A percentile compares a stretch with the other conserved stretches of the same genome.
These are phyloP conservation scores for Linum tenue DNA, from an alignment of 345 rosid species.

Conservation along the genomic window DNA sequence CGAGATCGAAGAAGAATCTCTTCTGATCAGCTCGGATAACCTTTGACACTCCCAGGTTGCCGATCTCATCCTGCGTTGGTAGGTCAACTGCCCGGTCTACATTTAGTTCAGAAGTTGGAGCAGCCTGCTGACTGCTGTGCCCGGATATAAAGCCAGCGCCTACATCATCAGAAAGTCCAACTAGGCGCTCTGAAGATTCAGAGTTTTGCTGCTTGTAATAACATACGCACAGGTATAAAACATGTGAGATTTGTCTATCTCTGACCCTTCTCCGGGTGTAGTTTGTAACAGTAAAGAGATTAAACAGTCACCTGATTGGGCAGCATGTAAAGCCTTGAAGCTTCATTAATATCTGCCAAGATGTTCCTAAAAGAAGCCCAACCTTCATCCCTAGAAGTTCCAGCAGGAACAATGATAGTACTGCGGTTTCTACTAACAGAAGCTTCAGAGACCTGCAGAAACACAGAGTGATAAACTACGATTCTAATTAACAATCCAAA, in stretches of 20 bases:
- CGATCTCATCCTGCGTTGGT: conserved; percentile 67
- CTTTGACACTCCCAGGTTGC: conserved; percentile 54
- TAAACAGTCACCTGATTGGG: conserved; percentile 56
- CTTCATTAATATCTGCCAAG: conserved; percentile 81
- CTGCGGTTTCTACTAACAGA: conserved; percentile 90
- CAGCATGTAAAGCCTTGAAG: conserved; percentile 55
- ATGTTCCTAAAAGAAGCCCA: conserved; percentile 96
- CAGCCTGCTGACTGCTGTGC: conserved; percentile 53
- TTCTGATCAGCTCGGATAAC: conserved; percentile 91
- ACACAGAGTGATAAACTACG: not conserved
- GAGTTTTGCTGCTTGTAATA: conserved; percentile 48
- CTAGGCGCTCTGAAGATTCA: conserved; percentile 61
- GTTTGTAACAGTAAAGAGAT: too few species aligned
- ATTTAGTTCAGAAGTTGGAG: conserved; percentile 54
- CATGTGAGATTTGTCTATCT: not conserved
- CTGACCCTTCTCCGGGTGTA: too few species aligned
- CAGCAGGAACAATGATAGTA: conserved; percentile 93
- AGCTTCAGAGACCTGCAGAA: conserved; percentile 82
- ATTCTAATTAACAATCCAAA: not conserved
- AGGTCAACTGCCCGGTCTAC: conserved; percentile 61
- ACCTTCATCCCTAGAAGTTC: conserved; percentile 80
- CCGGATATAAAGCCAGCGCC: conserved; percentile 99
- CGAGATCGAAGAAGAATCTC: conserved; percentile 92
- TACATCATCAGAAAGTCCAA: conserved; percentile 95
- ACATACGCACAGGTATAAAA: not conserved